These are phyloP conservation scores for Penicillium verrucosum DNA, from an alignment of 2,329 filamentous ascomycete species.

Conservation along the genomic window DNA sequence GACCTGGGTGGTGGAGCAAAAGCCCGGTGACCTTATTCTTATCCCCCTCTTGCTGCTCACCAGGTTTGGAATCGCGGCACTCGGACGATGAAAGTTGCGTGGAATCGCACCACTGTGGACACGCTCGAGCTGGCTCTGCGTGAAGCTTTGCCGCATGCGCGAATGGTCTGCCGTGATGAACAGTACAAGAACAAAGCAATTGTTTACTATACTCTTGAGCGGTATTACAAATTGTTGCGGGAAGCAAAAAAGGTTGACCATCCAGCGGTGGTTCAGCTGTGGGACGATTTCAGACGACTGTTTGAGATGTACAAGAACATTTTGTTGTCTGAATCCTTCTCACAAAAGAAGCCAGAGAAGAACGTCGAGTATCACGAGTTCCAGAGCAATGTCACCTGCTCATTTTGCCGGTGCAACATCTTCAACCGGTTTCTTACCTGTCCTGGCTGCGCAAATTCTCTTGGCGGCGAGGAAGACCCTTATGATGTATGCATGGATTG, in stretches of 20 bases:
- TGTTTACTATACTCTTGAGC: slow-evolving; percentile 78
- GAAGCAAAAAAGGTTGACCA: slow-evolving; percentile 50
- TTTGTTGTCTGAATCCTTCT: slow-evolving; percentile 82
- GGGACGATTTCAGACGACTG: slow-evolving; percentile 76
- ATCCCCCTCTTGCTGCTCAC: slow-evolving; percentile 87
- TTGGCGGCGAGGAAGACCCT: slow-evolving; percentile 69
- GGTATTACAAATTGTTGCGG: slow-evolving; percentile 64
- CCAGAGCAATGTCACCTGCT: slow-evolving; percentile 90
- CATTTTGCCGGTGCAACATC: slow-evolving; percentile 92
- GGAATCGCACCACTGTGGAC: slow-evolving; percentile 92
- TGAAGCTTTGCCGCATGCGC: slow-evolving; percentile 83
- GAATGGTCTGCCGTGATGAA: slow-evolving; percentile 91
- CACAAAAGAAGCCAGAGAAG: slow-evolving; percentile 57
- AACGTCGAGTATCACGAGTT: slow-evolving; percentile 74
- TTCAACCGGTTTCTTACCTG: slow-evolving; percentile 97
- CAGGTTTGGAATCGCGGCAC: slow-evolving; percentile 98
- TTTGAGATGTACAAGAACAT: slow-evolving; percentile 76
- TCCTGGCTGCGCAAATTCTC: slow-evolving; percentile 69
- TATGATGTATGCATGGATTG: slow-evolving; percentile 99
- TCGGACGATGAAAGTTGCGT: slow-evolving; percentile 93
- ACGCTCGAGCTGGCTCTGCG: slow-evolving; percentile 81
- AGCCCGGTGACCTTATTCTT: slow-evolving; percentile 84
- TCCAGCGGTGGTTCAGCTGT: slow-evolving; percentile 65
- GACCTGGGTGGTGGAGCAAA: slow-evolving; percentile 89
- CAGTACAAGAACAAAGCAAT: slow-evolving; percentile 99